Evolutionary conservation across 148 eudicot species (phyloP), one percentile per base, ranked within the genome.

Genomic region (Salicornia ramosissima): DNA sequence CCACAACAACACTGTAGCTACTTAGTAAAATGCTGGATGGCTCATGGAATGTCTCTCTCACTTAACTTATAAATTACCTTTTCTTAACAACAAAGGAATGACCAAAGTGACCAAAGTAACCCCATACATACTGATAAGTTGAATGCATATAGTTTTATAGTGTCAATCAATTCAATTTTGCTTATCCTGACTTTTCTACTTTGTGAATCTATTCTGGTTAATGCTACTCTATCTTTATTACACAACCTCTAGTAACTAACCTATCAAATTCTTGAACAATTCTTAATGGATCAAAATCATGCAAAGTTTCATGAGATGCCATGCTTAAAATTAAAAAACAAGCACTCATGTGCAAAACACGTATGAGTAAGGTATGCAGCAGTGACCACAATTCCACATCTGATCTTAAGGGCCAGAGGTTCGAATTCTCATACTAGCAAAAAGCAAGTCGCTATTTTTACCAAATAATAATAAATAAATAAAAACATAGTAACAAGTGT

Each of bases 1-100:
- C 67, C 68, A 58, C 22, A 63, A 58, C 22, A 63, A 40, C 69
- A 64, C 70, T 72, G 69, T 69, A 25, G 46, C 69, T 69, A 57
- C 77, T 51, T 36, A 69, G 59, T 54, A 76, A 63, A n/a, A 45
- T 76, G 64, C 69, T 66, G 69, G 60, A 71, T 59, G 56, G 70
- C 45, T 79, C 62, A 70, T 79, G 65, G 53, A 55, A 64, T 82
- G 75, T 68, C 79, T 70, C 52, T 68, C 36, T 68, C 83, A 75
- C 76, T 69, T 63, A 75, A 62, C 55, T 51, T 25, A 31, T 26
- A 52, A 19, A 42, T 60, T 74, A 25, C 68, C 78, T 65, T 84
- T 86, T 25, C 87, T 86, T 86, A 79, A 74, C 69, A 72, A 29
- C 81, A 71, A 84, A 86, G 90, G 57, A 82, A 86, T 11, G 30